Conservation (phyloP, 2,329 filamentous ascomycete genomes). For the Thermothelomyces thermophilus region DNA sequence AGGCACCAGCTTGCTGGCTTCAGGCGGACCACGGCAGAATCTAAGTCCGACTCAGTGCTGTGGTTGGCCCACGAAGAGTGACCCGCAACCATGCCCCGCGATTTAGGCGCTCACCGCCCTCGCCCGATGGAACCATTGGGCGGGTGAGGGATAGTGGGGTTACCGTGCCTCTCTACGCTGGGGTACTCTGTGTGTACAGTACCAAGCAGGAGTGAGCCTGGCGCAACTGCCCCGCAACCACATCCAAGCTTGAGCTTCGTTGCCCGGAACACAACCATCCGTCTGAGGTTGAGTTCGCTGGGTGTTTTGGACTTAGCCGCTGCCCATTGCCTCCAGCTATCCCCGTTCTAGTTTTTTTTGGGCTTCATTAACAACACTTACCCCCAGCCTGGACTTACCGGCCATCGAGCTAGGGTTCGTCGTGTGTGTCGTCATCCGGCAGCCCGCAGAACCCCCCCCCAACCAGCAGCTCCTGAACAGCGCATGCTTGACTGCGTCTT, state of each 20-base stretch:
- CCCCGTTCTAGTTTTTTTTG: too few relatives aligned
- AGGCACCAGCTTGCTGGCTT: slow-evolving; percentile 10
- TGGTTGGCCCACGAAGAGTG: slow-evolving; percentile 13
- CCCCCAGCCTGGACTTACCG: not conserved
- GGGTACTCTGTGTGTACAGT: too few relatives aligned
- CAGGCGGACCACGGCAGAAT: slow-evolving; percentile 23
- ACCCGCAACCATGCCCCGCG: slow-evolving; percentile 14
- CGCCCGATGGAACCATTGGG: slow-evolving; percentile 6
- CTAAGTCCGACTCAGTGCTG: slow-evolving; percentile 20
- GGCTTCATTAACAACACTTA: not conserved
- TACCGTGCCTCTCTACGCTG: not conserved
- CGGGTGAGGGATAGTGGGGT: slow-evolving; percentile 10
- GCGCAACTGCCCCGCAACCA: slow-evolving; percentile 7
- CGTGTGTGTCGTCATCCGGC: too few relatives aligned
- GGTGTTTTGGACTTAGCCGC: not conserved
- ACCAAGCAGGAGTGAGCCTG: too few relatives aligned
- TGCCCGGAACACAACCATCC: not conserved
- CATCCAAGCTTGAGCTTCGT: not conserved
- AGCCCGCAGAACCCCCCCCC: too few relatives aligned
- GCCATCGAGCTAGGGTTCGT: not conserved
- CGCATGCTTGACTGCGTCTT: too few relatives aligned
- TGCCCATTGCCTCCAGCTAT: not conserved
- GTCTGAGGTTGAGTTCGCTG: not conserved
- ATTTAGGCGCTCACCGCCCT: slow-evolving; percentile 22
- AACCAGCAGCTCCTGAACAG: too few relatives aligned